Conservation (phyloP, 1,284 basidiomycete genomes). For the Tilletiopsis washingtonensis region DNA sequence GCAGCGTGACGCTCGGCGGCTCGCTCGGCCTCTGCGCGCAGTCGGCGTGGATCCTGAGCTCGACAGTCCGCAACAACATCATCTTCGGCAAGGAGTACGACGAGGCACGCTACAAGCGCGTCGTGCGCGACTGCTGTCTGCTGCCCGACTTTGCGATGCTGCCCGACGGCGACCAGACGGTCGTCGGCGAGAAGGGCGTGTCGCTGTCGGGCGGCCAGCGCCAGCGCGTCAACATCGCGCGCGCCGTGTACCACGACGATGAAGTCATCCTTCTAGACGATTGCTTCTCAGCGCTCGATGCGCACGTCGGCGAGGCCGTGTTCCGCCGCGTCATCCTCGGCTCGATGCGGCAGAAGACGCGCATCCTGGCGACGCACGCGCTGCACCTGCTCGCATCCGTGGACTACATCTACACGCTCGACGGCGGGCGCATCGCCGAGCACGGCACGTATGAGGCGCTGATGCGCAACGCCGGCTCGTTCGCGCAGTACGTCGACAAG, state of each 20-base stretch:
- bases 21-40: slow-evolving; percentile 5
- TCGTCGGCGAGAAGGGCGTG: slow-evolving; percentile 7
- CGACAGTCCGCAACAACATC: slow-evolving; percentile 71
- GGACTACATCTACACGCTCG: slow-evolving; percentile 63
- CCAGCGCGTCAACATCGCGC: slow-evolving; percentile 7
- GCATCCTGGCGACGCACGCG: slow-evolving; percentile 47
- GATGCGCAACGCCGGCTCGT: slow-evolving; percentile 54
- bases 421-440: slow-evolving; percentile 61
- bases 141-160: slow-evolving; percentile 32
- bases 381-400: slow-evolving; percentile 55
- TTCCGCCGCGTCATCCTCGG: slow-evolving; percentile 40
- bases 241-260: slow-evolving; percentile 8
- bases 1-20: slow-evolving; percentile 8
- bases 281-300: slow-evolving; percentile 9
- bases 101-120: slow-evolving; percentile 67
- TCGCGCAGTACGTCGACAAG: slow-evolving; percentile 52
- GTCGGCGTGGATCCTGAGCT: slow-evolving; percentile 21
- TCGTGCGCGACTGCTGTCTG: slow-evolving; percentile 49
- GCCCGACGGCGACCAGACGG: background rate
- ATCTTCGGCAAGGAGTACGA: slow-evolving; percentile 75
- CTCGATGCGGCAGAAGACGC: slow-evolving; percentile 21
- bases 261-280: slow-evolving; percentile 9
- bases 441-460: slow-evolving; percentile 59
- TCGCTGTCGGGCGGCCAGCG: slow-evolving; percentile 11
- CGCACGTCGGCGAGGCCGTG: slow-evolving; percentile 43